Base-by-base conservation (phyloP, 2,329 filamentous ascomycete species). In the Curvularia lunata region DNA sequence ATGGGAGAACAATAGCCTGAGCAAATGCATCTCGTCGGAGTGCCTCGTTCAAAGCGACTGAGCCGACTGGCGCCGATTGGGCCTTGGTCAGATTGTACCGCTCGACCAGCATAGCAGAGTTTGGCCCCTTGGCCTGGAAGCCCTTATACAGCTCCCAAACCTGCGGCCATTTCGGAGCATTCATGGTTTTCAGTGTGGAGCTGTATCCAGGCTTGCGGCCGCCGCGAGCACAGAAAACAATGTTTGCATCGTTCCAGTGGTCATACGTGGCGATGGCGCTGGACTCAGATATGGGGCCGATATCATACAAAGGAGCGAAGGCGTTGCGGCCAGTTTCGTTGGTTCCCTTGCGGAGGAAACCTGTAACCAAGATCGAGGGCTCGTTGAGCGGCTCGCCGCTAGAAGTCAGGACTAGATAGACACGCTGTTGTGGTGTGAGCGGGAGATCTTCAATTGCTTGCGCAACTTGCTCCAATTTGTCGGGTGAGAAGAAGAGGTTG, bases 171-270 rank as follows among this genome's bases (percentile, higher is more conserved):
- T 70, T 72, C 0, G 65, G 37, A 0, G 77, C 65, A 30, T 71
- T 65, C 72, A 81, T 72, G 18, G 58, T 66, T 7, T 66, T 68
- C 43, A 80, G 65, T 5, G 69, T 71, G 1, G 71, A 71, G 51
- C 68, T 72, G 59, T 72, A 79, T 5, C 75, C 69, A 1, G 78
- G 78, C 62, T 81, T 81, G 45, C 78, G 76, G 1, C 65, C 77
- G 7, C 75, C 77, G 2, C 67, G 66, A 2, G 52, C 50, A 62
- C 79, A 81, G 63, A 79, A 78, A 4, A 59, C 56, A 51, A 77
- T 75, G 43, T 70, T 74, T 5, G 65, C 78, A 4, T 68, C 66
- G 62, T 81, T 81, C 78, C 78, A 80, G 19, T 62, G 41, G 18
- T 70, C 67, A 64, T 80, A 81, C 0, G 72, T 68, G 1, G 70